Base-by-base conservation (phyloP, 2,329 filamentous ascomycete genomes). In the Exophiala phaeomuriformis region DNA sequence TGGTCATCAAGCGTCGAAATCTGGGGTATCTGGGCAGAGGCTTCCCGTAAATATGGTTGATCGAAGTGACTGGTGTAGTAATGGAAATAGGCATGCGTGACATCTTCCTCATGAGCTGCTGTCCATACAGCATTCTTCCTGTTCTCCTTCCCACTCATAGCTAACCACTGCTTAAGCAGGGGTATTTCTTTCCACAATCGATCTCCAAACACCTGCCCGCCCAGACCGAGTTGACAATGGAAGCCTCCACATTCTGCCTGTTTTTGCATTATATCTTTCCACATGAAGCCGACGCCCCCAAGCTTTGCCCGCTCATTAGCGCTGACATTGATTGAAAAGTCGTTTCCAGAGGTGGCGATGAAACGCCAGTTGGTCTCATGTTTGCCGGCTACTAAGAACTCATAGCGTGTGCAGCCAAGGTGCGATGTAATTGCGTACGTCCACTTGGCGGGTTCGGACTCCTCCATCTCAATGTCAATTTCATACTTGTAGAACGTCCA, bases 51-150 rank as follows among this genome's bases (percentile, higher is more conserved):
- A 69, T 94, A 91, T 4, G 91, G 90, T 70, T 98, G 93, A 67
- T 98, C 93, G 67, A 98, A 97, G 69, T 97, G 91, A 63, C 90
- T 95, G 1, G 90, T 95, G 68, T 98, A 98, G 70, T 95, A 98
- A 69, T 98, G 93, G 71, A 98, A 98, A 73, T 95, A 98, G 5
- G 93, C 90, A 70, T 97, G 90, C 1, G 86, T 84, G 12, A 95
- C 89, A 66, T 98, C 93, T 66, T 98, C 91, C 66, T 98, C 90
- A 64, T 97, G 88, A 47, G 89, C 85, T 2, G 91, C 89, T 5
- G 90, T 95, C 93, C 93, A 98, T 41, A 84, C 79, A 0, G 89
- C 85, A 62, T 84, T 94, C 74, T 90, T 95, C 54, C 94, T 80
- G 63, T 90, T 93, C 52, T 97, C 93, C 61, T 95, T 90, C 4